These are phyloP conservation scores for Penicillium macrosclerotiorum DNA, from an alignment of 495 filamentous ascomycete genomes.

Conservation along the genomic window DNA sequence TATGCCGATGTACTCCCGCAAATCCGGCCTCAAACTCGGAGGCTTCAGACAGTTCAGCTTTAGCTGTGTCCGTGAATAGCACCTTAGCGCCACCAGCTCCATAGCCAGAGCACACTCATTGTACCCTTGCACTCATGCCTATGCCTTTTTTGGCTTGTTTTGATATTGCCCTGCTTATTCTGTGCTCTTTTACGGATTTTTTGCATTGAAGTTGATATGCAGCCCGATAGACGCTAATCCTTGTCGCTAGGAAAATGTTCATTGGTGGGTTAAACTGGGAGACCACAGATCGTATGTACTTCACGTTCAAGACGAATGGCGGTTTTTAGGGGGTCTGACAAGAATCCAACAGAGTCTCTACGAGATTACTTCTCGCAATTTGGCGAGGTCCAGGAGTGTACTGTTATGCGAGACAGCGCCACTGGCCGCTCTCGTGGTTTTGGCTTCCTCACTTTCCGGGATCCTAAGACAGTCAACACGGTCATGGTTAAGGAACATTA, in stretches of 20 bases:
- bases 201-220: not conserved
- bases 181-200: not conserved
- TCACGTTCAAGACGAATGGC: too few species aligned
- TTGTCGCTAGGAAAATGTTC: constrained; percentile 86
- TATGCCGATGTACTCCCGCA: constrained; percentile 1
- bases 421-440: constrained; percentile 94
- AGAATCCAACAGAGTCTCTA: constrained; percentile 70
- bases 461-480: constrained; percentile 95
- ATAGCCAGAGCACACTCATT: constrained; percentile 14
- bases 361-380: constrained; percentile 98
- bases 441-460: constrained; percentile 95
- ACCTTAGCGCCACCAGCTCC: constrained; percentile 18
- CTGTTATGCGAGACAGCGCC: constrained; percentile 94
- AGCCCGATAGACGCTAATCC: constrained; percentile 18
- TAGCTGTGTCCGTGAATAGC: constrained; percentile 28
- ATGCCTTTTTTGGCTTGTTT: too few species aligned
- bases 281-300: constrained; percentile 85
- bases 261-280: constrained; percentile 99
- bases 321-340: not conserved
- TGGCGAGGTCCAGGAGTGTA: constrained; percentile 95
- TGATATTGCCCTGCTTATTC: not conserved
- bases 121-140: not conserved
- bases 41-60: constrained; percentile 11
- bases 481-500: constrained; percentile 99
- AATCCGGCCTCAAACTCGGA: not conserved